Evolutionary conservation across 2,329 filamentous ascomycete genomes (phyloP).

Genomic region (Byssoonygena ceratinophila): DNA sequence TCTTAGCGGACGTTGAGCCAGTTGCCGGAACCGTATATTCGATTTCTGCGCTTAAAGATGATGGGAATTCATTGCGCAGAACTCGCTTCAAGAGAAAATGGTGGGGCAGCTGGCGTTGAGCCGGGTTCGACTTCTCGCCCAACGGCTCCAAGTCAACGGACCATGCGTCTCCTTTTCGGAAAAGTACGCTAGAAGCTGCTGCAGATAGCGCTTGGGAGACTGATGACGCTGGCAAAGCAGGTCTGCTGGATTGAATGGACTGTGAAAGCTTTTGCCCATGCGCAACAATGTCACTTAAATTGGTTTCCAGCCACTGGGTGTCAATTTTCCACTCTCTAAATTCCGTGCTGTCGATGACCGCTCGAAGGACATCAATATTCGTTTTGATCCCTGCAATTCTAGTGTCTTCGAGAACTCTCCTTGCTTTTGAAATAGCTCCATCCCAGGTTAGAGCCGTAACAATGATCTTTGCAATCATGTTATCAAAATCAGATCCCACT

Average conservation of each 20-base stretch:
- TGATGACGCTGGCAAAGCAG: slow-evolving; percentile 23
- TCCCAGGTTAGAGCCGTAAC: slow-evolving; percentile 46
- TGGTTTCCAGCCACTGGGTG: slow-evolving; percentile 49
- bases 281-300: slow-evolving; percentile 35
- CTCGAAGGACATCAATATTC: slow-evolving; percentile 46
- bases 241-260: slow-evolving; percentile 15
- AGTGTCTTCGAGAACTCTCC: slow-evolving; percentile 47
- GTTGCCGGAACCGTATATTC: slow-evolving; percentile 36
- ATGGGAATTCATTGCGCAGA: slow-evolving; percentile 51
- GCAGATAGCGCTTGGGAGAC: slow-evolving; percentile 16
- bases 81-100: slow-evolving; percentile 47
- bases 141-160: slow-evolving; percentile 39
- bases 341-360: slow-evolving; percentile 42
- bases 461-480: slow-evolving; percentile 50
- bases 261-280: slow-evolving; percentile 25
- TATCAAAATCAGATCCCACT: slow-evolving; percentile 49
- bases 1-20: slow-evolving; percentile 13
- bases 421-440: slow-evolving; percentile 44
- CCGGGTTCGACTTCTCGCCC: not conserved
- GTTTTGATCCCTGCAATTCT: slow-evolving; percentile 49
- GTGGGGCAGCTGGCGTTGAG: slow-evolving; percentile 27
- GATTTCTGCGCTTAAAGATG: slow-evolving; percentile 45
- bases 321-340: slow-evolving; percentile 43
- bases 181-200: slow-evolving; percentile 29
- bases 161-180: slow-evolving; percentile 52